Base-by-base conservation (phyloP, 495 filamentous ascomycete genomes). In the Penicillium lividum region DNA sequence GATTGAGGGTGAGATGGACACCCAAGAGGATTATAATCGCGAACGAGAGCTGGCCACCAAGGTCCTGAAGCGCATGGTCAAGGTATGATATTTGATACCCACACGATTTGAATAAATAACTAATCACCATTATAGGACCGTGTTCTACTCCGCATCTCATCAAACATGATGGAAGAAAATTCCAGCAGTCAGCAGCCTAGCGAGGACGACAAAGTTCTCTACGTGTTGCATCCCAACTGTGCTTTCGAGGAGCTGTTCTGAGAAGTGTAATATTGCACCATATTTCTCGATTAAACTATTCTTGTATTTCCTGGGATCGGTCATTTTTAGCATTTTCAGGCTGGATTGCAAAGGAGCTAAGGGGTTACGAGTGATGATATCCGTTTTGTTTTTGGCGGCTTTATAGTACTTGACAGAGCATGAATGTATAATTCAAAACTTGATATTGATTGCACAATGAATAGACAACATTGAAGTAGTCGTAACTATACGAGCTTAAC, bases 161-260 rank as follows among this genome's bases (percentile, higher is more conserved):
- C 95, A 64, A 90, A 91, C 10, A 77, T 68, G 22, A 60, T 95
- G 15, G 77, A 88, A 29, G 84, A 85, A 28, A 77, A 80, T 8
- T 75, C 71, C 13, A 77, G 80, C 42, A 77, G 77, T 3, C 67
- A 77, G 16, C 77, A 81, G 36, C 10, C 47, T 3, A 78, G 67
- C 3, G 81, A 77, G 9, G 65, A 68, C 40, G 63, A 70, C 45
- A 84, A 81, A 72, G 78, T 86, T 6, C 83, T 96, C 30, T 98
- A 97, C 73, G 90, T 97, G 13, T 61, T 98, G 67, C 94, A 98
- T 81, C 94, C 94, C 18, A 97, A 98, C 70, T 94, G 91, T 65
- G 89, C 90, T 1, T 80, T 93, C 25, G 92, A 96, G 66, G 87
- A 89, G 64, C 74, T 83, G 60, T 76, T 54, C 71, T 48, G n/a